Evolutionary conservation across 805 yeast species (phyloP).

Genomic region (Aciculoconidium aculeatum): DNA sequence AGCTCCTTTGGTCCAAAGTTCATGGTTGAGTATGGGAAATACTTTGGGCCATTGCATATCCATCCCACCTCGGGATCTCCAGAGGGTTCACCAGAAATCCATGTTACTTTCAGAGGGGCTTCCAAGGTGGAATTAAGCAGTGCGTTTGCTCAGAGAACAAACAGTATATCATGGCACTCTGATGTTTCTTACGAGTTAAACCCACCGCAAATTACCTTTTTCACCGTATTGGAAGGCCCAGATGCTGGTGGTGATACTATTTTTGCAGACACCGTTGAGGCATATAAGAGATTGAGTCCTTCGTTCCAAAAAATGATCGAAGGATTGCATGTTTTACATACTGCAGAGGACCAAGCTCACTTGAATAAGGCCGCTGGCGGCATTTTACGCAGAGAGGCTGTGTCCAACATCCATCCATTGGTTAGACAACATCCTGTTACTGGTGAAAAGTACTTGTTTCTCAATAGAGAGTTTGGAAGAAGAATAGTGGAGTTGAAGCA

Average conservation of each 20-base stretch:
- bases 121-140: conserved; percentile 32
- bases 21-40: conserved; percentile 50
- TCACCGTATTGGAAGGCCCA: conserved; percentile 53
- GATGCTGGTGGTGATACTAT: conserved; percentile 75
- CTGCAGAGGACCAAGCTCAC: conserved; percentile 68
- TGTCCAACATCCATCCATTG: conserved; percentile 61
- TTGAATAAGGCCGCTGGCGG: conserved; percentile 49
- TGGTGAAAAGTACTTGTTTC: conserved; percentile 51
- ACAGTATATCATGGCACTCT: conserved; percentile 56
- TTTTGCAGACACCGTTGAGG: conserved; percentile 66
- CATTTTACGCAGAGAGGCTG: conserved; percentile 58
- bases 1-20: conserved; percentile 37
- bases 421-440: conserved; percentile 72
- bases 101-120: conserved; percentile 51
- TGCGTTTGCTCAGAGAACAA: conserved; percentile 28
- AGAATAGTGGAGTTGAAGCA: conserved; percentile 66
- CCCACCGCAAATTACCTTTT: conserved; percentile 67
- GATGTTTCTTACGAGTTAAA: conserved; percentile 71
- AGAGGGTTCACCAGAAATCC: conserved; percentile 55
- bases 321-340: conserved; percentile 63
- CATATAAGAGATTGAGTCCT: conserved; percentile 66
- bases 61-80: conserved; percentile 76
- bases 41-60: conserved; percentile 66
- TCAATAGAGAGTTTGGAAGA: conserved; percentile 58
- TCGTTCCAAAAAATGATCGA: conserved; percentile 51